Percentiles rank a stretch among this genome's conserved stretches.
These are phyloP conservation scores for Gonium pectorale DNA, from an alignment of 139 green algal species.

Conservation along the genomic window DNA sequence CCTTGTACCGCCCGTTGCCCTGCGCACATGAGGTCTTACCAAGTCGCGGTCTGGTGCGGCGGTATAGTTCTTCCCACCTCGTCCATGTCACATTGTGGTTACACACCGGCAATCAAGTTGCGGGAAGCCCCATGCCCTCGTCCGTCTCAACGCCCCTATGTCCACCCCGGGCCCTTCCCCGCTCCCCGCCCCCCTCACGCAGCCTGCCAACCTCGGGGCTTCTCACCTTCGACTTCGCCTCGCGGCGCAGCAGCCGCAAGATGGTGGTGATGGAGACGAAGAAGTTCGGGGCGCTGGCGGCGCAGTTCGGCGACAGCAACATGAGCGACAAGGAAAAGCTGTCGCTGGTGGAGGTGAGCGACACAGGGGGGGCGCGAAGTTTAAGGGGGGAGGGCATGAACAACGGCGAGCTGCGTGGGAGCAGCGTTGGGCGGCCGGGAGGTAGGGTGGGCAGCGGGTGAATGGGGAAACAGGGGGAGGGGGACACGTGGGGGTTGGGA, in stretches of 20 bases:
- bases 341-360: slow-evolving; percentile 64
- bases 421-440: background rate
- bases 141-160: background rate
- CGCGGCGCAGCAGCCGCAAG: slow-evolving; percentile 21
- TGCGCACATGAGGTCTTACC: too few relatives aligned
- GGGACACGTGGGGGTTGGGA: background rate
- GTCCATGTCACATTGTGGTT: background rate
- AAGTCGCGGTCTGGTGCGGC: too few relatives aligned
- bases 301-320: slow-evolving; percentile 50
- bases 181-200: background rate
- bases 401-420: too few relatives aligned
- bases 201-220: slow-evolving; percentile 54
- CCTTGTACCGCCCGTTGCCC: too few relatives aligned
- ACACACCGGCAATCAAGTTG: too few relatives aligned
- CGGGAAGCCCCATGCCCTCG: background rate
- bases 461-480: too few relatives aligned
- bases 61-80: background rate
- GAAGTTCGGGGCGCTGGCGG: slow-evolving; percentile 55
- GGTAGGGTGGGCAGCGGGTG: background rate
- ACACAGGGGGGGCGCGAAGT: background rate
- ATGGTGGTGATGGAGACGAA: slow-evolving; percentile 51
- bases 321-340: slow-evolving; percentile 72
- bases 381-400: too few relatives aligned
- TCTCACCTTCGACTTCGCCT: slow-evolving; percentile 57
- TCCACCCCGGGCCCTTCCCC: too few relatives aligned